Evolutionary conservation across 73 alveolate species (phyloP), one percentile per base, ranked within the genome.

Genomic region (Blepharisma japonicum): DNA sequence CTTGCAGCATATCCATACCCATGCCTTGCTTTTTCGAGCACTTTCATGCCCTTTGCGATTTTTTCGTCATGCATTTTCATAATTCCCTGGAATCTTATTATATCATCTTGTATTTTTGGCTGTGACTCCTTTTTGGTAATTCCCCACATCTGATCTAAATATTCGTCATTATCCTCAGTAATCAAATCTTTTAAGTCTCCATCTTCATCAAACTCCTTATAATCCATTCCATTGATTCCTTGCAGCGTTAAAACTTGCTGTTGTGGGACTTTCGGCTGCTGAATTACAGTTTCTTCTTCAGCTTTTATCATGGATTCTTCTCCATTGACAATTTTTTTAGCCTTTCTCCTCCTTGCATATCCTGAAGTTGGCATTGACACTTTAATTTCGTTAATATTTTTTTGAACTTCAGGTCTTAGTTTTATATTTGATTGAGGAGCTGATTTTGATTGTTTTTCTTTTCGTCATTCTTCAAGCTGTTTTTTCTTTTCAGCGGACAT

Each of bases 61-160:
- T 61, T 61, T 25, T 61, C 74, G 5, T 61, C 74, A 61, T 61
- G 74, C 74, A 61, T 61, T 5, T 61, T 61, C 74, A 61, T 61
- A 20, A 61, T 61, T 39, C 74, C 74, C 48, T 18, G 38, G 18
- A 61, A 25, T 32, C 42, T 0, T 32, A 1, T 32, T 32, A 32
- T 32, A 32, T 32, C 42, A 1, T 32, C 42, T 3, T 32, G 42
- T 32, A 32, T 32, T 32, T 32, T 32, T 32, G 42, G 42, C 42
- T 32, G 42, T 32, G 42, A 32, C 42, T 32, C 42, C 5, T 61
- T 61, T 39, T n/a, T n/a, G n/a, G 14, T 39, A 20, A 61, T 61
- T 25, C 74, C 74, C 14, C 23, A 61, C 14, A 61, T n/a, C 23
- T 61, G 14, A 61, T 61, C 74, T 14, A 61, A 61, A 61, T 14